A percentile compares a stretch with the other conserved stretches of the same genome.
Evolutionary conservation across 108 stramenopile species (phyloP).

Genomic region (Halocafeteria seosinensis): DNA sequence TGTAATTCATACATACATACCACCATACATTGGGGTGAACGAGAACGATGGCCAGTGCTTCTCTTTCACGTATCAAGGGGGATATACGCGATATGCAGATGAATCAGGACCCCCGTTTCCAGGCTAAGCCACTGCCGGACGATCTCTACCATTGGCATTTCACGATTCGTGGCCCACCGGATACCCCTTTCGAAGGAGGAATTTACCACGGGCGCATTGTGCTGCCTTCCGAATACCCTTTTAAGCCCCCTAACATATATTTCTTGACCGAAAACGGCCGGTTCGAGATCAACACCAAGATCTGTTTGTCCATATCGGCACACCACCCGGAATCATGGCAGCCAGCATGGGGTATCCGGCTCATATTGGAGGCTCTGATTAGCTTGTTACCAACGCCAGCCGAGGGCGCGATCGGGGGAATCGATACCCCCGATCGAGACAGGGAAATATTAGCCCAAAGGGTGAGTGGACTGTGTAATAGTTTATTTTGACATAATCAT

Average conservation of each 20-base stretch:
- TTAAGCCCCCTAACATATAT: conserved; percentile 87
- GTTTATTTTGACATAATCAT: no score
- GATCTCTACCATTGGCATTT: conserved; percentile 64
- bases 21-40: no score
- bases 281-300: conserved; percentile 76
- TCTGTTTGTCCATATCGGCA: conserved; percentile 78
- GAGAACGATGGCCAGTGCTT: no score
- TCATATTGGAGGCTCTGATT: conserved; percentile 87
- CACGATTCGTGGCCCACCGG: conserved; percentile 76
- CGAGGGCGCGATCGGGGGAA: conserved; percentile 82
- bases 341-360: conserved; percentile 67
- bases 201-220: conserved; percentile 85
- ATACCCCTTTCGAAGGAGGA: conserved; percentile 70
- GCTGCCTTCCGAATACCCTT: conserved; percentile 41
- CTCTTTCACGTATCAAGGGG: no score
- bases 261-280: conserved; percentile 84
- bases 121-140: no score
- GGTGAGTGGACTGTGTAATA: no score
- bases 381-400: conserved; percentile 79
- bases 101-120: no score
- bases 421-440: conserved; percentile 48
- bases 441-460: no score
- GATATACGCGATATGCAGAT: no score
- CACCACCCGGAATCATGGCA: conserved; percentile 96
- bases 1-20: no score